phyloP scores from a whole-genome alignment of 2,329 filamentous ascomycete species.

The Fusarium avenaceum region DNA sequence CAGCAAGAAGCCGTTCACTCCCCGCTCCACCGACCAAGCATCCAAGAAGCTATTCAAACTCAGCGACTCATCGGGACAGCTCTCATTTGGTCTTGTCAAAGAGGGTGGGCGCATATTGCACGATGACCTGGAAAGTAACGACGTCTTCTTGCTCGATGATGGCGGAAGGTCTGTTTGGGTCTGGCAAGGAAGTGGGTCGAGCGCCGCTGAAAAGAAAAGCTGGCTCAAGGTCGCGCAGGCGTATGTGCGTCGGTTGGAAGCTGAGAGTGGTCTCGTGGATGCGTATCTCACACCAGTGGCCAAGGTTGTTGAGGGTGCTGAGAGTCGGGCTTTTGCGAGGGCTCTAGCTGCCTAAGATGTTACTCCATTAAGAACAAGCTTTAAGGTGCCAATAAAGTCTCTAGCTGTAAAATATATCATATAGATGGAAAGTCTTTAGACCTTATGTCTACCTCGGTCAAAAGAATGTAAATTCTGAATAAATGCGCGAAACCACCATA shows the following conservation, averaged over 20 bases:
- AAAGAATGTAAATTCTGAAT: not conserved
- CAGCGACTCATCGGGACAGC: slow-evolving; percentile 70
- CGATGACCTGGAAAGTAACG: slow-evolving; percentile 68
- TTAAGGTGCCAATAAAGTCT: not conserved
- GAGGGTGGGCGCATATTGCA: slow-evolving; percentile 62
- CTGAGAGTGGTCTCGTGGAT: slow-evolving; percentile 49
- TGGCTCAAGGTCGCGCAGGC: slow-evolving; percentile 73
- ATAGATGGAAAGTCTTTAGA: not conserved
- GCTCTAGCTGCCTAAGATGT: slow-evolving; percentile 55
- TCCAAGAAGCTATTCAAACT: slow-evolving; percentile 69
- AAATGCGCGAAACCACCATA: not conserved
- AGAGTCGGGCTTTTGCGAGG: slow-evolving; percentile 66
- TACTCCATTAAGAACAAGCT: not conserved
- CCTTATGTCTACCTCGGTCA: not conserved
- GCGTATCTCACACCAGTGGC: slow-evolving; percentile 65
- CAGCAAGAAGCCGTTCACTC: slow-evolving; percentile 57
- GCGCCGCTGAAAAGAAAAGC: slow-evolving; percentile 67
- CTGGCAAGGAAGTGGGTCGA: slow-evolving; percentile 73
- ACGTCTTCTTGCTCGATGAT: slow-evolving; percentile 74
- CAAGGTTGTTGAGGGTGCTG: slow-evolving; percentile 69
- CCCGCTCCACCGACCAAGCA: slow-evolving; percentile 33
- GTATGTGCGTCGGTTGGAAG: slow-evolving; percentile 63
- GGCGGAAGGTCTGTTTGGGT: slow-evolving; percentile 72
- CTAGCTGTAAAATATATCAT: not conserved
- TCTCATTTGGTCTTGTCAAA: slow-evolving; percentile 71